These are phyloP conservation scores for Tilletia horrida DNA, from an alignment of 1,284 basidiomycete genomes.

Conservation along the genomic window DNA sequence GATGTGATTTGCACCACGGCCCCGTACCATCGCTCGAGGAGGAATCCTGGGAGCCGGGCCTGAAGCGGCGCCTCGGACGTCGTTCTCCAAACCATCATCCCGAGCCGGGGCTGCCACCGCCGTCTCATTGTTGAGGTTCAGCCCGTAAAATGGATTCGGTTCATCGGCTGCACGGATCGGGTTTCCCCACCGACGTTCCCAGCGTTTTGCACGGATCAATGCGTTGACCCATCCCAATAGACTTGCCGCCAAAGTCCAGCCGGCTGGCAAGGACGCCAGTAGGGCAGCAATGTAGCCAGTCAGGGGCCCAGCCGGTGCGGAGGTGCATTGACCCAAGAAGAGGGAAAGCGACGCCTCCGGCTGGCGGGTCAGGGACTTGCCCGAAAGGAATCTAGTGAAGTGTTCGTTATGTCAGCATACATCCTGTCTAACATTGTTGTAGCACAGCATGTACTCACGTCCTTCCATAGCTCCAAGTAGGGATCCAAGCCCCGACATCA, in stretches of 20 bases:
- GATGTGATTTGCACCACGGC: background rate
- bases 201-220: constrained; percentile 45
- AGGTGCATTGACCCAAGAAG: constrained; percentile 53
- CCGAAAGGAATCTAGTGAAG: constrained; percentile 31
- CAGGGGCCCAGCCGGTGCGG: constrained; percentile 52
- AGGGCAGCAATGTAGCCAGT: constrained; percentile 50
- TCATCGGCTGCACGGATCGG: constrained; percentile 51
- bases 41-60: background rate
- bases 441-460: constrained; percentile 24
- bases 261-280: constrained; percentile 44
- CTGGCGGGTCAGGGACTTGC: constrained; percentile 34
- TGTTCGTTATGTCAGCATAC: background rate
- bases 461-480: constrained; percentile 54
- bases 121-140: constrained; percentile 16
- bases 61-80: background rate
- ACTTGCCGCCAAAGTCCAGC: constrained; percentile 38
- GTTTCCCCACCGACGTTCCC: constrained; percentile 51
- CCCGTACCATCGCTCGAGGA: constrained; percentile 7
- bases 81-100: background rate
- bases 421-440: no score
- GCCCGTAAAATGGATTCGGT: constrained; percentile 50
- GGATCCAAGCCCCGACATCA: constrained; percentile 53
- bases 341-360: constrained; percentile 46
- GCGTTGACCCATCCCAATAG: constrained; percentile 42
- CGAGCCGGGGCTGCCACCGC: constrained; percentile 1